These are phyloP conservation scores for Boletus sp. DNA, from an alignment of 768 basidiomycete genomes.

Conservation along the genomic window DNA sequence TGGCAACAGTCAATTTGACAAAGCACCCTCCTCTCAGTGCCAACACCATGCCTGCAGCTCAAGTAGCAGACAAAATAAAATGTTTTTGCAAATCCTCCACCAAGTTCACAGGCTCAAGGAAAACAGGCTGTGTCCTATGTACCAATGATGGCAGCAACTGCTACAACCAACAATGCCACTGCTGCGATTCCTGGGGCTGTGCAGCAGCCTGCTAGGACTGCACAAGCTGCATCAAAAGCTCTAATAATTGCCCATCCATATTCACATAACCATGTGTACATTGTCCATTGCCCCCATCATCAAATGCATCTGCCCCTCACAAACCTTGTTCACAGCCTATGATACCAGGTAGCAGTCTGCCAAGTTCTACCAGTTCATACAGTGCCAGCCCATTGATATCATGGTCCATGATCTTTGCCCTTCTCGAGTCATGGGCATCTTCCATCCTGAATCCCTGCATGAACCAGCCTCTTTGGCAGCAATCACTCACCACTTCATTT, in stretches of 20 bases:
- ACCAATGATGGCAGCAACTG: constrained; percentile 19
- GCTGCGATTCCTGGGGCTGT: constrained; percentile 26
- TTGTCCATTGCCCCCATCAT: constrained; percentile 46
- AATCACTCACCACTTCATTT: constrained; percentile 34
- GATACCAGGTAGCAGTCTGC: constrained; percentile 49
- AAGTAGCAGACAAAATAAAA: constrained; percentile 40
- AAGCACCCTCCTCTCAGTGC: constrained; percentile 39
- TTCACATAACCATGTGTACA: constrained; percentile 50
- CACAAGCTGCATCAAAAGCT: constrained; percentile 57
- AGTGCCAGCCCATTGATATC: constrained; percentile 68
- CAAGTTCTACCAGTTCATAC: constrained; percentile 26
- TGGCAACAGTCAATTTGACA: constrained; percentile 35
- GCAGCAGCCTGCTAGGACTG: constrained; percentile 37
- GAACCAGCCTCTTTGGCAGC: constrained; percentile 45
- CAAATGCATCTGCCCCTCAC: constrained; percentile 34
- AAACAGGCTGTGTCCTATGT: constrained; percentile 89
- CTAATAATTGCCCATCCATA: constrained; percentile 52
- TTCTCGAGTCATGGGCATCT: constrained; percentile 72
- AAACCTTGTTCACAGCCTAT: constrained; percentile 39
- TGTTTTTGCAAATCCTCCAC: constrained; percentile 43
- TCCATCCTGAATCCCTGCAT: constrained; percentile 47
- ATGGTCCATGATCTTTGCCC: constrained; percentile 73
- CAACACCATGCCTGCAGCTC: constrained; percentile 44
- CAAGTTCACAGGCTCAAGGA: constrained; percentile 82
- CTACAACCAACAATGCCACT: constrained; percentile 37